Evolutionary conservation across 2,329 filamentous ascomycete genomes (phyloP).

Genomic region (Cryoendolithus antarcticus): DNA sequence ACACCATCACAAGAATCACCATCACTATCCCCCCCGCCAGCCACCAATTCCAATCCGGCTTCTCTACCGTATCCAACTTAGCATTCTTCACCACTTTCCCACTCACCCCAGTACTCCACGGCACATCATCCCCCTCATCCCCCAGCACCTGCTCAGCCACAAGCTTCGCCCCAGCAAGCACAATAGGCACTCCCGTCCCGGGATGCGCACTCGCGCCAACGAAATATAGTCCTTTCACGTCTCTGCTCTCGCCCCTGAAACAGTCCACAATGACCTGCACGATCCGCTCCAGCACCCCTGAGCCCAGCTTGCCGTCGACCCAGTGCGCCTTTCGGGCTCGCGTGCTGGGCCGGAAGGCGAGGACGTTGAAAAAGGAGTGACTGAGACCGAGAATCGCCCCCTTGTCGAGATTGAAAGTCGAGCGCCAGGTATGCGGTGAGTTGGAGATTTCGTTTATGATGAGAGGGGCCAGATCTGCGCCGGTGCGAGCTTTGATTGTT

Average conservation of each 20-base stretch:
- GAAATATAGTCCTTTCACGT: constrained; percentile 49
- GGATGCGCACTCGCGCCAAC: constrained; percentile 66
- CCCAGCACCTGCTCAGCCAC: constrained; percentile 41
- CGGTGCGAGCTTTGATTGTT: constrained; percentile 49
- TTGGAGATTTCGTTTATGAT: constrained; percentile 54
- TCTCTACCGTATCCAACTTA: constrained; percentile 18
- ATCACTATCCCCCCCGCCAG: too few relatives aligned
- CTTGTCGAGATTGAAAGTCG: constrained; percentile 60
- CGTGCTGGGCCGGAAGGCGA: constrained; percentile 52
- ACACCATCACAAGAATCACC: too few relatives aligned
- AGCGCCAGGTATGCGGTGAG: constrained; percentile 52
- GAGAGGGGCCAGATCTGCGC: constrained; percentile 37
- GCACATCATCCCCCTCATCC: constrained; percentile 25
- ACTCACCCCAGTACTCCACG: constrained; percentile 22
- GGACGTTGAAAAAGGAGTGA: constrained; percentile 63
- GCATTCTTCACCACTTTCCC: constrained; percentile 7
- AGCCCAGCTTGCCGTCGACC: constrained; percentile 24
- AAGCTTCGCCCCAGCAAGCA: constrained; percentile 56
- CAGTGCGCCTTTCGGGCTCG: constrained; percentile 38
- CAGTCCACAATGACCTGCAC: constrained; percentile 16
- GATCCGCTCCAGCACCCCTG: constrained; percentile 13
- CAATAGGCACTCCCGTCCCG: constrained; percentile 63
- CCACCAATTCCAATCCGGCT: constrained; percentile 9
- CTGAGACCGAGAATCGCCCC: constrained; percentile 61
- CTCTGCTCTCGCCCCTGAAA: constrained; percentile 12